Base-by-base conservation (phyloP, 163 green algal species). In the Scenedesmus sp. region DNA sequence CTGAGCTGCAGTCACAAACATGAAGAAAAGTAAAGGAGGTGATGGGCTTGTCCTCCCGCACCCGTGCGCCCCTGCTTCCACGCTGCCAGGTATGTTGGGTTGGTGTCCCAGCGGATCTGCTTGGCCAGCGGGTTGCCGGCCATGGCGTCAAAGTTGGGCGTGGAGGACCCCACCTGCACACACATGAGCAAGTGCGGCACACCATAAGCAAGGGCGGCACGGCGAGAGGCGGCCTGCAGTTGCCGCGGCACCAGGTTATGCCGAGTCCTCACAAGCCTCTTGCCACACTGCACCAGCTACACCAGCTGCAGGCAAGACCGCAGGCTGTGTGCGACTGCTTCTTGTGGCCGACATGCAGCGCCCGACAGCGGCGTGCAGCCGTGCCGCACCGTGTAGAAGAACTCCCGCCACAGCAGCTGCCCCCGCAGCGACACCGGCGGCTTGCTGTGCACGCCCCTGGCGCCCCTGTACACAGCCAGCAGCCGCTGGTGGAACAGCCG, bases 331-430 rank as follows among this genome's bases (percentile, higher is more conserved):
- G n/a, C n/a, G n/a, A n/a, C n/a, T n/a, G n/a, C n/a, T n/a, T n/a
- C n/a, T n/a, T n/a, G n/a, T n/a, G n/a, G n/a, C 97, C 97, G 15
- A 68, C 56, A 68, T 30, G 15, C 56, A 37, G 61, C 78, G 53
- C 95, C 97, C 18, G 18, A 73, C n/a, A 46, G 12, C n/a, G 30
- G 49, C 9, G 30, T 73, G 46, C 33, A 87, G 56, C 10, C 33
- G 2, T 51, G 33, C 20, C 93, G 72, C 33, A 97, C 95, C 15
- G 93, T 96, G 91, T 98, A 98, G 93, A 98, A 99, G 92, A 99
- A 99, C 92, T 99, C 98, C 0, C 98, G 92, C 98, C 98, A 99
- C 90, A 99, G 94, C 85, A 99, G 95, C 94, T 99, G 97, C 13
- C 97, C 98, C 12, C 95, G 87, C 73, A 99, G 92, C 1, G 96